These are phyloP conservation scores for Vitis rupestris DNA, from an alignment of 164 flowering plant species.

Conservation along the genomic window DNA sequence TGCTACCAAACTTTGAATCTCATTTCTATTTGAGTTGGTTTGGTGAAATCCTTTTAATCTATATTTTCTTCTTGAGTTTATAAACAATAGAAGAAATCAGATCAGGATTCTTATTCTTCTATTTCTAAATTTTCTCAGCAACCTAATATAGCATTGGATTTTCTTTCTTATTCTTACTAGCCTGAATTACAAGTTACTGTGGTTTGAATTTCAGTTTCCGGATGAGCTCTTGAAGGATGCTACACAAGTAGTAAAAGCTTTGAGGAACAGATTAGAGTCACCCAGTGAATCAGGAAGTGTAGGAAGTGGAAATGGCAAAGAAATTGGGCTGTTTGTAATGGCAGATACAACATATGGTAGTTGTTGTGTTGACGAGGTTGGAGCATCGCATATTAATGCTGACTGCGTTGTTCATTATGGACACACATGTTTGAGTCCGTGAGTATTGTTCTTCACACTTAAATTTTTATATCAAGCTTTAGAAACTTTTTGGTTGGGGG, in stretches of 20 bases:
- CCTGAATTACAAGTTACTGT: background rate
- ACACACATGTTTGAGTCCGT: constrained; percentile 90
- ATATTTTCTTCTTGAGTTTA: no score
- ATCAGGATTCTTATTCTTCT: no score
- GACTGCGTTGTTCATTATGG: constrained; percentile 91
- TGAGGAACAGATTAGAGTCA: constrained; percentile 39
- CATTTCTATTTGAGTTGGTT: no score
- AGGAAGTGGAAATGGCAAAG: constrained; percentile 16
- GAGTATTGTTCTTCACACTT: constrained; percentile 23
- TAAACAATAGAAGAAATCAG: no score
- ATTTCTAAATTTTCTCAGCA: no score
- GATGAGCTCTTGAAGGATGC: constrained; percentile 86
- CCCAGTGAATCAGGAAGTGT: constrained; percentile 14
- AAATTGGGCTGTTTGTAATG: constrained; percentile 70
- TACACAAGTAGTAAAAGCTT: constrained; percentile 48
- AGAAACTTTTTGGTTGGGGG: no score
- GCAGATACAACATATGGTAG: constrained; percentile 94
- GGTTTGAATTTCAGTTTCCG: constrained; percentile 59
- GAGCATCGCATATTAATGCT: constrained; percentile 77
- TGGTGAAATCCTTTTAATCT: no score
- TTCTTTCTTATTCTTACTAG: background rate
- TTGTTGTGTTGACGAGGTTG: constrained; percentile 96
- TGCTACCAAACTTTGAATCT: no score
- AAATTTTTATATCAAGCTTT: no score
- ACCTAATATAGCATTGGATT: no score